These are phyloP conservation scores for Sequoia sempervirens DNA, from an alignment of 75 land plant genomes.

Conservation along the genomic window DNA sequence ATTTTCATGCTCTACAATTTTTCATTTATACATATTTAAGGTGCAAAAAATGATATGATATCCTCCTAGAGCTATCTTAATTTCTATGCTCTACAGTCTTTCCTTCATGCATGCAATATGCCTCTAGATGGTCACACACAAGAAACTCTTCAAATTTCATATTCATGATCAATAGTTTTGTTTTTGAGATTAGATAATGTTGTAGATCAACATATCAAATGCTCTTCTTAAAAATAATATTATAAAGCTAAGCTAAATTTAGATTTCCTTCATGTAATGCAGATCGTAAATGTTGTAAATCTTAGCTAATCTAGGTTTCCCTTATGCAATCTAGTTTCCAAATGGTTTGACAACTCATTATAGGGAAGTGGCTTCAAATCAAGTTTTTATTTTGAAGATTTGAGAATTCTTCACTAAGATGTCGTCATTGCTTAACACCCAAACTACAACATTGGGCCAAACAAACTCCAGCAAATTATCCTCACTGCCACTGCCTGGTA, in stretches of 20 bases:
- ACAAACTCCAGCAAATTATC: neutral
- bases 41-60: neutral
- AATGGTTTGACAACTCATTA: no score
- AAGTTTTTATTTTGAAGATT: neutral
- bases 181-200: neutral
- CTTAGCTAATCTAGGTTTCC: no score
- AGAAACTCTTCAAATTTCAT: neutral
- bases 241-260: neutral
- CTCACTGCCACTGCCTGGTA: neutral
- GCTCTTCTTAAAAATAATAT: neutral
- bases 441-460: neutral
- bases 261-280: neutral
- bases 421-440: neutral
- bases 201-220: neutral
- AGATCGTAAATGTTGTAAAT: neutral
- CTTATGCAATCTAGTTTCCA: no score
- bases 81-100: neutral
- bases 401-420: neutral
- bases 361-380: neutral
- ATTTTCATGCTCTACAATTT: no score
- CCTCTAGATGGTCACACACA: neutral
- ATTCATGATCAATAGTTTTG: neutral
- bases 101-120: neutral
- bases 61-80: neutral
- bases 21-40: no score